Conservation (phyloP, 805 yeast genomes). For the Candida succiphila region DNA sequence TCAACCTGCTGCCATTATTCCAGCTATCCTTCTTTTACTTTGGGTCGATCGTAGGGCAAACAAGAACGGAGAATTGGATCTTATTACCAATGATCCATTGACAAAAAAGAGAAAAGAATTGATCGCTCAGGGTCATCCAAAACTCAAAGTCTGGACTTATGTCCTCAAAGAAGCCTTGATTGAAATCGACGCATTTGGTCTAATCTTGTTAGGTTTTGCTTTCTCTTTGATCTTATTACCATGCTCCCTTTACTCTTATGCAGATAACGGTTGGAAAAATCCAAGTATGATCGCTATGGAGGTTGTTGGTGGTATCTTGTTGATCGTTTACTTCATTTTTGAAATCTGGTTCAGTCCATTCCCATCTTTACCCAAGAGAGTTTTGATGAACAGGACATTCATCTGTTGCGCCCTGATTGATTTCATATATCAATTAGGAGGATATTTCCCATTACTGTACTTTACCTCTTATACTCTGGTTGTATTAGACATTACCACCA, state of each 20-base stretch:
- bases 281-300: constrained; percentile 33
- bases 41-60: constrained; percentile 24
- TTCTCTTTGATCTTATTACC: constrained; percentile 29
- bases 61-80: constrained; percentile 6
- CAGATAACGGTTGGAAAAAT: constrained; percentile 23
- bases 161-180: constrained; percentile 14
- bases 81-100: not conserved
- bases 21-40: constrained; percentile 23
- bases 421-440: constrained; percentile 22
- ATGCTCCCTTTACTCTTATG: constrained; percentile 23
- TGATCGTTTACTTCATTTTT: constrained; percentile 19
- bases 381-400: constrained; percentile 28
- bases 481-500: constrained; percentile 19
- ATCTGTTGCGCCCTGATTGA: constrained; percentile 24
- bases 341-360: constrained; percentile 24
- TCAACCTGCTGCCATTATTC: constrained; percentile 27
- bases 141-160: no score
- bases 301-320: constrained; percentile 25
- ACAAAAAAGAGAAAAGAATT: not conserved
- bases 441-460: constrained; percentile 19
- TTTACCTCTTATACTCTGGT: constrained; percentile 25
- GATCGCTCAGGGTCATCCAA: no score
- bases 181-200: constrained; percentile 30
- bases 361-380: constrained; percentile 28
- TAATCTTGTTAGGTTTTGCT: constrained; percentile 27